Evolutionary conservation across 305 asterid genomes (phyloP).

Genomic region (Fraxinus paxiana): DNA sequence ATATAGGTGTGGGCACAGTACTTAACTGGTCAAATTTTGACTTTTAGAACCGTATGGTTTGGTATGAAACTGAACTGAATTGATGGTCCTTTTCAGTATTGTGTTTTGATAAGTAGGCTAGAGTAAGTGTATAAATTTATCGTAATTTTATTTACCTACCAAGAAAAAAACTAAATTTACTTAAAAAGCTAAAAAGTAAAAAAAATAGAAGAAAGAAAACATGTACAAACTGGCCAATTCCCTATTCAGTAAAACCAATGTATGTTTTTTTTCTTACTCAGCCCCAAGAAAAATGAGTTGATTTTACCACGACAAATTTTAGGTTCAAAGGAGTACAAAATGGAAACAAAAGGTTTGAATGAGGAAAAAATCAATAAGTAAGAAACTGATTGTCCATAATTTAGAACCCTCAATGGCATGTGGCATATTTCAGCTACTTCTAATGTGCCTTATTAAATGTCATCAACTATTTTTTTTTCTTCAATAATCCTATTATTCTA

Average conservation of each 20-base stretch:
- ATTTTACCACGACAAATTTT: background rate
- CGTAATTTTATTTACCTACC: background rate
- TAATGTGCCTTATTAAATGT: background rate
- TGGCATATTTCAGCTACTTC: background rate
- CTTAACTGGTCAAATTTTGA: background rate
- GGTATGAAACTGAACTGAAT: background rate
- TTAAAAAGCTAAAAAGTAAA: background rate
- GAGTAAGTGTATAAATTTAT: background rate
- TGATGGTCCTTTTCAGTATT: background rate
- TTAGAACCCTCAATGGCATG: background rate
- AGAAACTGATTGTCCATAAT: background rate
- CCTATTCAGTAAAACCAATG: background rate
- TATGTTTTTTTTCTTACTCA: background rate
- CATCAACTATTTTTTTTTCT: background rate
- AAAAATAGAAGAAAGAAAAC: background rate
- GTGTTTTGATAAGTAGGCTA: background rate
- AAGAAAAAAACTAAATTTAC: background rate
- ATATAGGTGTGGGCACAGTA: background rate
- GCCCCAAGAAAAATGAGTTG: background rate
- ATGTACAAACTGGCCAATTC: background rate
- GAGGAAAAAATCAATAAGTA: background rate
- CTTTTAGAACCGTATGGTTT: background rate
- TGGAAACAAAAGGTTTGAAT: background rate
- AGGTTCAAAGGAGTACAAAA: background rate
- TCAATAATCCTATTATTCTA: background rate